Evolutionary conservation across 192 early-diverging fungal species (phyloP).

Genomic region (Coemansia guatemalensis): DNA sequence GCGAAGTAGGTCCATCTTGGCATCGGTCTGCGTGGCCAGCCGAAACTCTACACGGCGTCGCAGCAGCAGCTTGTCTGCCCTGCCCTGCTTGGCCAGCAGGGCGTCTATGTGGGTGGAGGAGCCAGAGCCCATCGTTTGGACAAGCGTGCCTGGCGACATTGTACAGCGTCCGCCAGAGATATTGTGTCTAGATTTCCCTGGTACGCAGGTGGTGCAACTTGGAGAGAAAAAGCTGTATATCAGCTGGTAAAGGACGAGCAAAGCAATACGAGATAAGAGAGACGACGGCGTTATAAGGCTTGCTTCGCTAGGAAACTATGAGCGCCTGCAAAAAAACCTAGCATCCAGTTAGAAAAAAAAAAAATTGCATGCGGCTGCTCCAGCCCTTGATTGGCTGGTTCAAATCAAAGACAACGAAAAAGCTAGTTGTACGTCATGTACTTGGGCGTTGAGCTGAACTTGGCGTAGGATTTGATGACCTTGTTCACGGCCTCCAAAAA

Average conservation of each 20-base stretch:
- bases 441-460: conserved; percentile 97
- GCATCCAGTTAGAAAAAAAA: background rate
- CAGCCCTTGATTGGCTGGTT: background rate
- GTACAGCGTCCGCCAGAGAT: background rate
- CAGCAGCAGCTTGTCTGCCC: conserved; percentile 45
- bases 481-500: conserved; percentile 99
- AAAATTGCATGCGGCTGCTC: conserved; percentile 1
- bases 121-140: conserved; percentile 4
- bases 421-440: conserved; percentile 80
- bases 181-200: background rate
- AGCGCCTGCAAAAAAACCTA: background rate
- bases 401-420: conserved; percentile 5
- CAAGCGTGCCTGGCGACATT: conserved; percentile 33
- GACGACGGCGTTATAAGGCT: background rate
- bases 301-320: background rate
- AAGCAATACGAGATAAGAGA: background rate
- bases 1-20: conserved; percentile 61
- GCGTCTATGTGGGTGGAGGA: conserved; percentile 33
- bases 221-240: background rate
- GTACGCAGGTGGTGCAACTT: background rate
- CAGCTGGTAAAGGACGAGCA: background rate
- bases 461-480: conserved; percentile 98
- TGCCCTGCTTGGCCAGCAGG: conserved; percentile 47
- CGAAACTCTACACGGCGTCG: conserved; percentile 65
- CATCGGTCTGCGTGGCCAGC: conserved; percentile 57